Evolutionary conservation across 1,284 basidiomycete species (phyloP).

Genomic region (Grifola frondosa): DNA sequence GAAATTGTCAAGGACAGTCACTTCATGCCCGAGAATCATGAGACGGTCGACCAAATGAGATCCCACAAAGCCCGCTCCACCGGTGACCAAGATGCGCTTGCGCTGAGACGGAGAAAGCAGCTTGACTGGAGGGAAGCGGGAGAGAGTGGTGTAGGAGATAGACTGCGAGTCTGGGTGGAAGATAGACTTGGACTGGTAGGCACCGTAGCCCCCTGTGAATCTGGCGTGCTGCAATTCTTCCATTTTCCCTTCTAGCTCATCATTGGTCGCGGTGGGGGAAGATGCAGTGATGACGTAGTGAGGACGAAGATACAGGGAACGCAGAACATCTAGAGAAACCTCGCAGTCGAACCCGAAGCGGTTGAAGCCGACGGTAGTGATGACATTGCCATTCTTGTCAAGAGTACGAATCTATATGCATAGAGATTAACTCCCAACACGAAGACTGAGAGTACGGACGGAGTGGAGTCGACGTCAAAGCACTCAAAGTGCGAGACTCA

Average conservation of each 20-base stretch:
- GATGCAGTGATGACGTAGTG: constrained; percentile 62
- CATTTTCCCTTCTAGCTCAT: constrained; percentile 27
- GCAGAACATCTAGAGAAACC: constrained; percentile 75
- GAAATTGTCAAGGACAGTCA: constrained; percentile 97
- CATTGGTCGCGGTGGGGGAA: constrained; percentile 36
- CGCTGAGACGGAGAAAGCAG: constrained; percentile 76
- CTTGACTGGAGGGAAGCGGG: constrained; percentile 89
- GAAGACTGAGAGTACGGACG: too few species aligned
- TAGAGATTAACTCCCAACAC: background rate
- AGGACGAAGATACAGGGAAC: constrained; percentile 83
- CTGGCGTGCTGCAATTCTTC: constrained; percentile 49
- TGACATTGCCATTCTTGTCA: constrained; percentile 75
- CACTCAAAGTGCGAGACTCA: too few species aligned
- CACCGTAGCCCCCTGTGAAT: constrained; percentile 50
- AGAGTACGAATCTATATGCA: constrained; percentile 53
- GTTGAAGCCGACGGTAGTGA: constrained; percentile 75
- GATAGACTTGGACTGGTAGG: constrained; percentile 82
- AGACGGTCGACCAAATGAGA: constrained; percentile 96
- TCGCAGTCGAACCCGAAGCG: constrained; percentile 88
- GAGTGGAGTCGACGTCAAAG: too few species aligned
- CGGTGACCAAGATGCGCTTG: constrained; percentile 92
- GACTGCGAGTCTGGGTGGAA: constrained; percentile 75
- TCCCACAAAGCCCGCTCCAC: constrained; percentile 96
- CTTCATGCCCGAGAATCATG: constrained; percentile 97
- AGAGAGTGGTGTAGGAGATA: constrained; percentile 89